Base-by-base conservation (phyloP, 2,329 filamentous ascomycete genomes). In the Neofusicoccum umdonicola region DNA sequence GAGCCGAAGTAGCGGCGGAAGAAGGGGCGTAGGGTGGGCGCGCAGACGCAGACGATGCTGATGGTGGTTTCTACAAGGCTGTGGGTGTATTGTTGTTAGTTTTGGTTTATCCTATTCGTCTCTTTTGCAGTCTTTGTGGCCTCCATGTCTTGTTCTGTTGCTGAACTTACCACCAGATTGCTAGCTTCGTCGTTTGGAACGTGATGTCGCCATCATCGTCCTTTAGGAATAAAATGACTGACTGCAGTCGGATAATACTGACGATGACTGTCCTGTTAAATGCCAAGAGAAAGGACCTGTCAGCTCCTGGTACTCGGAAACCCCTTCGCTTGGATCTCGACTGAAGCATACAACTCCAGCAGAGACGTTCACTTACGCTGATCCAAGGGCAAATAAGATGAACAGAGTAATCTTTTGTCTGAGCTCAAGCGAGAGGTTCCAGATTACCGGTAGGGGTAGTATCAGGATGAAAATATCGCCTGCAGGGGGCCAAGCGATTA, bases 21-120 rank as follows among this genome's bases (percentile, higher is more conserved):
- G 56, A 60, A 60, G 22, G 56, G 56, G 42, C 56, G 56, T 13
- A 60, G 56, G 3, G 56, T 48, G n/a, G 56, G 56, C 15, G 44
- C 56, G 56, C 56, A 60, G 22, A 48, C 56, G 56, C 56, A 60
- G 41, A 60, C 42, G 41, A 60, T 47, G 42, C 56, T 47, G 22
- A 60, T 39, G 12, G 56, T 60, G 7, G 56, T 60, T 47, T 60
- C 56, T 15, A 44, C 39, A 19, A 57, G 52, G 12, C 52, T 57
- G 52, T 7, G 5, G 27, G 27, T 31, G 27, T 1, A 5, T 5
- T 31, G 4, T 1, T 31, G 27, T 31, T 31, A 31, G 27, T 31
- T 22, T 22, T 22, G 22, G 2, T 22, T 3, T 22, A 22, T 22
- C 22, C 22, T 2, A 22, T 22, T 22, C 22, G 22, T 22, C 22